phyloP scores from a whole-genome alignment of 176 grass and related monocot species.

The Rhynchospora tenuis region DNA sequence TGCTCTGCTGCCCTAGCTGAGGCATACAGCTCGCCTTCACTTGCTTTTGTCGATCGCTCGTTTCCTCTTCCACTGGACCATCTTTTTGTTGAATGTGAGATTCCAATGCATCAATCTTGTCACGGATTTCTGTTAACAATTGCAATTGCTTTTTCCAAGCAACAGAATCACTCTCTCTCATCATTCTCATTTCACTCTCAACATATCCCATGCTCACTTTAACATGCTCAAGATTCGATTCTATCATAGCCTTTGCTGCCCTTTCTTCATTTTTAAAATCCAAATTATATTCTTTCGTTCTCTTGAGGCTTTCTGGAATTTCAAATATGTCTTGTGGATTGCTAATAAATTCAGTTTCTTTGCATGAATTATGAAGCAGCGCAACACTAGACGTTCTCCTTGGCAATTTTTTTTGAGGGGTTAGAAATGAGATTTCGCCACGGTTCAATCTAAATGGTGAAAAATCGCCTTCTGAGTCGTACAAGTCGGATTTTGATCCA shows the following conservation, averaged over 20 bases:
- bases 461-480: neutral
- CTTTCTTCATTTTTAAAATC: neutral
- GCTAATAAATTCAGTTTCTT: neutral
- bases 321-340: constrained; percentile 12
- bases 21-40: neutral
- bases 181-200: constrained; percentile 21
- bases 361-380: neutral
- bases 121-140: constrained; percentile 13
- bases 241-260: neutral
- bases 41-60: neutral
- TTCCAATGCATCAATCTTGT: constrained; percentile 27
- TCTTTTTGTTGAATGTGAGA: constrained; percentile 23
- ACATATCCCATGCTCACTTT: constrained; percentile 18
- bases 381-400: constrained; percentile 1
- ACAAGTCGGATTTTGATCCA: constrained; percentile 7
- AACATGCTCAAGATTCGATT: constrained; percentile 14
- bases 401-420: neutral
- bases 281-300: constrained; percentile 18
- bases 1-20: neutral
- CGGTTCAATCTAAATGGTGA: neutral
- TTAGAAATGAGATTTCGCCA: neutral
- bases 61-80: neutral
- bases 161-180: constrained; percentile 7
- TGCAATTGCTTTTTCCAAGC: constrained; percentile 21
- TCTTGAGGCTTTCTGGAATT: constrained; percentile 13